These are phyloP conservation scores for Biancaea sappan DNA, from an alignment of 306 rosid genomes.

Conservation along the genomic window DNA sequence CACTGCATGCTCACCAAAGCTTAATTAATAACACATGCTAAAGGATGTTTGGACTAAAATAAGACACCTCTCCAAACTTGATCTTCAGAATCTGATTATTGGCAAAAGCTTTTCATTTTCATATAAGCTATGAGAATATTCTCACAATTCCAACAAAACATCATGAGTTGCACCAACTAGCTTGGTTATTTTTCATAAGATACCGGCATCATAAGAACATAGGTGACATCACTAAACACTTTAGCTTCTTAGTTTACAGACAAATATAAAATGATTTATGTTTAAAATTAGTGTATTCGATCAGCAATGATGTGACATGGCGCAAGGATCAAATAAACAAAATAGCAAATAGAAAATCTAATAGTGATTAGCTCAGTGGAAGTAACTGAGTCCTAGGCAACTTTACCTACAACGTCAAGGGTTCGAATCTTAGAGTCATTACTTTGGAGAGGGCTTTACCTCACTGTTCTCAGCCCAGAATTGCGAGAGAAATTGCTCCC, in stretches of 20 bases:
- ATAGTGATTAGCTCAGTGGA: too few relatives aligned
- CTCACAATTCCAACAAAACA: neutral
- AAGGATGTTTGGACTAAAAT: neutral
- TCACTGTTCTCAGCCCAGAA: too few relatives aligned
- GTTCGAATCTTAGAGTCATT: too few relatives aligned
- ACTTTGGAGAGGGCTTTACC: too few relatives aligned
- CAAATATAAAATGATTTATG: neutral
- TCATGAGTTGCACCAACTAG: neutral
- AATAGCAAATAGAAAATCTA: too few relatives aligned
- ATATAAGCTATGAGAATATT: neutral
- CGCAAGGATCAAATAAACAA: conserved; percentile 16
- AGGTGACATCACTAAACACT: neutral
- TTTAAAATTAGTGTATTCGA: conserved; percentile 5
- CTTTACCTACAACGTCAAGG: too few relatives aligned
- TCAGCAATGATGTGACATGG: conserved; percentile 3
- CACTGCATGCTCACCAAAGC: conserved; percentile 6
- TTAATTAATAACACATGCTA: neutral
- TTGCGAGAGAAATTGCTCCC: too few relatives aligned
- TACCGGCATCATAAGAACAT: neutral
- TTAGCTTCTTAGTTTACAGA: neutral
- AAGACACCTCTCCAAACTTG: conserved; percentile 7
- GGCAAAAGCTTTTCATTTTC: neutral
- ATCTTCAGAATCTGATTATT: neutral
- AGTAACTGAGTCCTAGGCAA: too few relatives aligned
- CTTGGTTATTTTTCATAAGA: conserved; percentile 14